Evolutionary conservation across 805 yeast genomes (phyloP), one percentile per base, ranked within the genome.

Genomic region (Starmerella stellata): DNA sequence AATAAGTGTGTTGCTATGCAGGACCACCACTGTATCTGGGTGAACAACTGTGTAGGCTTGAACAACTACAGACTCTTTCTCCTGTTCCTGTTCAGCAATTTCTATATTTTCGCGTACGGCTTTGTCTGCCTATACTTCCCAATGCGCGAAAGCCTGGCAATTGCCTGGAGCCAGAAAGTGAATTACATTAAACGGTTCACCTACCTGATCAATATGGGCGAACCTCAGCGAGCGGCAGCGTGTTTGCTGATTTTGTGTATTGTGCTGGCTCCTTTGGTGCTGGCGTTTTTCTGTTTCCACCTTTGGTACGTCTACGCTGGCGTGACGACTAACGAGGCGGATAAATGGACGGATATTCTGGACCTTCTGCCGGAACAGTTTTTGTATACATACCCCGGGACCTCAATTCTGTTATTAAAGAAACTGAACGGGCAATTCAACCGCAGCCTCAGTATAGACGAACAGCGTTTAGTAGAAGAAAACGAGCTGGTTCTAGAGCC

Each of bases 311-410:
- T 78, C 2, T 66, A 64, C 44, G 62, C 68, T 31, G 93, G 93
- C 0, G 74, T 74, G 53, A 78, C 90, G 11, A 75, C 85, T 3
- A 77, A 75, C 50, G 93, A 79, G 55, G 59, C 69, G 15, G 72
- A 64, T 37, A 79, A 79, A 51, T 79, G 92, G 92, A 68, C 60
- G 16, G 71, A 65, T 3, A 63, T 79, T 13, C 73, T 73, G 39
- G 66, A 68, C 36, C 60, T 72, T 41, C 55, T 70, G 37, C 49
- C 60, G 8, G 61, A 62, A 11, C 65, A 65, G 1, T 52, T 48
- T 21, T 52, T 73, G 5, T 59, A 49, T 34, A 41, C 46, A 23
- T 60, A 51, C 41, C 44, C 44, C 3, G 41, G 40, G 5, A 39
- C 41, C 2, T 36, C 51, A 16, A 53, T 57, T 30, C 41, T 52